phyloP scores from a whole-genome alignment of 2,329 filamentous ascomycete genomes.

The Aspergillus fischeri region DNA sequence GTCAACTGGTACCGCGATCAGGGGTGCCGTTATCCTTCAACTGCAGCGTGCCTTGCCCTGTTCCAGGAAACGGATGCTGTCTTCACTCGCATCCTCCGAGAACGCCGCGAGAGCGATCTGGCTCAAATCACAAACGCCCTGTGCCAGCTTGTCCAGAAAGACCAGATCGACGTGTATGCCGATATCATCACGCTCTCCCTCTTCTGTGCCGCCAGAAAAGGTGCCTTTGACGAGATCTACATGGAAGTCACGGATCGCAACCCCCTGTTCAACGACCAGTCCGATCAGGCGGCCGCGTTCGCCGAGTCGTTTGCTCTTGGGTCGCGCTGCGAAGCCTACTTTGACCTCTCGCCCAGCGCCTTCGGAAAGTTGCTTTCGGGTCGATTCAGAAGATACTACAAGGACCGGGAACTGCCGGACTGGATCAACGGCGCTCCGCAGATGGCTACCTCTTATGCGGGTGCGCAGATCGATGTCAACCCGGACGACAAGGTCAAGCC shows the following conservation, averaged over 20 bases:
- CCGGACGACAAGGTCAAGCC: slow-evolving; percentile 41
- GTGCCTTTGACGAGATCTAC: slow-evolving; percentile 60
- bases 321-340: slow-evolving; percentile 60
- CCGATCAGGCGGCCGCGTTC: slow-evolving; percentile 61
- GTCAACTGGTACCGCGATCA: slow-evolving; percentile 42
- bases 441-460: slow-evolving; percentile 50
- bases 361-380: slow-evolving; percentile 43
- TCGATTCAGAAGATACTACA: slow-evolving; percentile 43
- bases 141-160: slow-evolving; percentile 26
- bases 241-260: slow-evolving; percentile 60
- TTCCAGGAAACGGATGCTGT: slow-evolving; percentile 35
- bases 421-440: slow-evolving; percentile 49
- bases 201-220: slow-evolving; percentile 54
- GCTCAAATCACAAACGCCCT: slow-evolving; percentile 37
- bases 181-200: slow-evolving; percentile 56
- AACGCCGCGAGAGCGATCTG: slow-evolving; percentile 32
- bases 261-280: slow-evolving; percentile 57
- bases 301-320: slow-evolving; percentile 61
- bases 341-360: slow-evolving; percentile 51
- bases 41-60: slow-evolving; percentile 29
- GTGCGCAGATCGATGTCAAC: slow-evolving; percentile 52
- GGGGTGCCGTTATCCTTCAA: slow-evolving; percentile 33
- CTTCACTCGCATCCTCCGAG: slow-evolving; percentile 26
- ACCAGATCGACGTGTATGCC: slow-evolving; percentile 42
- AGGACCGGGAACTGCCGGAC: slow-evolving; percentile 46